Evolutionary conservation across 176 grass and related monocot species (phyloP).

Genomic region (Luzula sylvatica): DNA sequence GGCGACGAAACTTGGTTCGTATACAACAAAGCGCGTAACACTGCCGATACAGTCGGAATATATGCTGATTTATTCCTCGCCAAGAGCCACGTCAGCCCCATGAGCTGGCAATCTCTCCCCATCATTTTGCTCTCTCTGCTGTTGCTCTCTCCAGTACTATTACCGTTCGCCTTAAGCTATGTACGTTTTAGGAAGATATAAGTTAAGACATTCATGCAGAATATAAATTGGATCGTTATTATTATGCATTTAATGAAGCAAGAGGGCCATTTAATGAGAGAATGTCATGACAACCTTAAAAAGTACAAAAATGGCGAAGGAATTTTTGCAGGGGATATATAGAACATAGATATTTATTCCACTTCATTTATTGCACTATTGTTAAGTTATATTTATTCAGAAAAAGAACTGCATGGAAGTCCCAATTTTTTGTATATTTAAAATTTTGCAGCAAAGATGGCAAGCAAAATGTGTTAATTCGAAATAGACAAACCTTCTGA

Average conservation of each 20-base stretch:
- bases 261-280: slow-evolving; percentile 15
- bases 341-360: neutral
- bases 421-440: too few species aligned
- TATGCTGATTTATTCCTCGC: slow-evolving; percentile 81
- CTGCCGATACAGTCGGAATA: slow-evolving; percentile 95
- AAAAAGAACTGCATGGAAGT: neutral
- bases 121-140: slow-evolving; percentile 74
- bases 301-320: slow-evolving; percentile 11
- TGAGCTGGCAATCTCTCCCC: slow-evolving; percentile 96
- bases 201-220: too few species aligned
- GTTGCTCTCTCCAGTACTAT: slow-evolving; percentile 28
- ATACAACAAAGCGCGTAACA: slow-evolving; percentile 92
- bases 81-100: slow-evolving; percentile 95
- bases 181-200: too few species aligned
- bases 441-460: too few species aligned
- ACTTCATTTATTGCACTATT: slow-evolving; percentile 23
- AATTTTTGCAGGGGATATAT: neutral
- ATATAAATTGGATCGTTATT: too few species aligned
- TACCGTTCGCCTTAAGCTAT: slow-evolving; percentile 66
- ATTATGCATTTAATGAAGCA: too few species aligned
- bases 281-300: neutral
- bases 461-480: neutral
- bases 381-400: neutral
- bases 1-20: slow-evolving; percentile 35
- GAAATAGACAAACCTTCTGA: slow-evolving; percentile 54